Conservation (phyloP, 371 early-diverging fungal species). For the Mucor circinelloides region DNA sequence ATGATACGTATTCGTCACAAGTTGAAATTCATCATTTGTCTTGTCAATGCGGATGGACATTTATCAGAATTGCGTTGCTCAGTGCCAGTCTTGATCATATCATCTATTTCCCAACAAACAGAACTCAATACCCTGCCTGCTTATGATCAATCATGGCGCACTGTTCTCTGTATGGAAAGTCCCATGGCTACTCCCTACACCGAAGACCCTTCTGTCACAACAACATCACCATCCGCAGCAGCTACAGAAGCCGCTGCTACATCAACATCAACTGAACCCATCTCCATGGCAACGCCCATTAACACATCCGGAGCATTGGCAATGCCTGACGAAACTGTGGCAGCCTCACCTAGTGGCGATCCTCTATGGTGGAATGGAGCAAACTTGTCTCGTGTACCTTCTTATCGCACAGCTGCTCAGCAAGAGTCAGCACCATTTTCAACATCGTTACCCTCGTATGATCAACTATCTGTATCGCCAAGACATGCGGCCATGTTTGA, state of each 20-base stretch:
- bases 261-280: neutral
- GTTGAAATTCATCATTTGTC: constrained; percentile 37
- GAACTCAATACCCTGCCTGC: constrained; percentile 40
- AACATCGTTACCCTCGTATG: constrained; percentile 45
- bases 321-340: neutral
- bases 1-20: constrained; percentile 51
- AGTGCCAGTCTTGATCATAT: constrained; percentile 36
- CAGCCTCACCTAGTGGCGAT: neutral
- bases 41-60: constrained; percentile 41
- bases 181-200: neutral
- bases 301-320: neutral
- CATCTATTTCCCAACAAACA: constrained; percentile 33
- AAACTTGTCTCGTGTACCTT: constrained; percentile 45
- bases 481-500: constrained; percentile 21
- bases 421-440: constrained; percentile 38
- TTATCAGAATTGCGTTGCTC: constrained; percentile 45
- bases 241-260: neutral
- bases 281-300: neutral
- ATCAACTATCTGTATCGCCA: constrained; percentile 21
- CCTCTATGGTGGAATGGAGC: constrained; percentile 44
- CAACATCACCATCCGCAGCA: neutral
- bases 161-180: constrained; percentile 24
- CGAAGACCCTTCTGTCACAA: neutral
- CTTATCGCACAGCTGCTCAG: constrained; percentile 43
- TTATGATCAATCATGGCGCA: constrained; percentile 41